Evolutionary conservation across 164 flowering plant genomes (phyloP).

Genomic region (Berberis thunbergii): DNA sequence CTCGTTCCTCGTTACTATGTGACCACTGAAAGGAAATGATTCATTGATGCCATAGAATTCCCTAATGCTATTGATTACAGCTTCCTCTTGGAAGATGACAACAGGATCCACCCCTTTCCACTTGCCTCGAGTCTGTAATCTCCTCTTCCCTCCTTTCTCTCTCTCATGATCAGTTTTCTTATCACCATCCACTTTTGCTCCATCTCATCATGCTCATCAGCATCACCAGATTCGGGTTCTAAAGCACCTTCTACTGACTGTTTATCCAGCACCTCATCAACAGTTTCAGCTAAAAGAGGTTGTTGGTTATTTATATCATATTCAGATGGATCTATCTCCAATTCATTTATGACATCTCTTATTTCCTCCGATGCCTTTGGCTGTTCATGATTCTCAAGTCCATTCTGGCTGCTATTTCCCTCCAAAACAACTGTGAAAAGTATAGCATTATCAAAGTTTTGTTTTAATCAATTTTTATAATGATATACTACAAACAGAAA

Average conservation of each 20-base stretch:
- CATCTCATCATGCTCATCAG: conserved; percentile 19
- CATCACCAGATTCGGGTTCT: conserved; percentile 17
- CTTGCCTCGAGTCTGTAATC: conserved; percentile 70
- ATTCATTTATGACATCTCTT: conserved; percentile 7
- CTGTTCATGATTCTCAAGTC: not conserved
- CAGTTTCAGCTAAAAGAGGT: conserved; percentile 20
- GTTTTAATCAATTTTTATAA: no score
- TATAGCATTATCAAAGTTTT: conserved; percentile 1
- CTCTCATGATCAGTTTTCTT: conserved; percentile 21
- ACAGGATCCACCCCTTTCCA: conserved; percentile 98
- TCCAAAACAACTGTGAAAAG: conserved; percentile 28
- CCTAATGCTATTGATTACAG: conserved; percentile 46
- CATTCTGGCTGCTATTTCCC: conserved; percentile 15
- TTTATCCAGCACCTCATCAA: conserved; percentile 20
- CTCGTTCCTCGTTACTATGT: conserved; percentile 69
- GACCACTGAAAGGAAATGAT: conserved; percentile 62
- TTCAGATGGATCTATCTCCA: conserved; percentile 9
- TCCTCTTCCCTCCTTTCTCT: conserved; percentile 39
- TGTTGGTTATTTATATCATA: conserved; percentile 7
- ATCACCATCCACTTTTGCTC: conserved; percentile 23
- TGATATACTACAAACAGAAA: no score
- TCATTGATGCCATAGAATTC: conserved; percentile 77
- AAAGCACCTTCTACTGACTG: conserved; percentile 22
- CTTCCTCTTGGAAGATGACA: conserved; percentile 62
- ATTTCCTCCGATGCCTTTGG: conserved; percentile 11